phyloP scores from a whole-genome alignment of 208 protist species.

The Wallacemonas sp. region DNA sequence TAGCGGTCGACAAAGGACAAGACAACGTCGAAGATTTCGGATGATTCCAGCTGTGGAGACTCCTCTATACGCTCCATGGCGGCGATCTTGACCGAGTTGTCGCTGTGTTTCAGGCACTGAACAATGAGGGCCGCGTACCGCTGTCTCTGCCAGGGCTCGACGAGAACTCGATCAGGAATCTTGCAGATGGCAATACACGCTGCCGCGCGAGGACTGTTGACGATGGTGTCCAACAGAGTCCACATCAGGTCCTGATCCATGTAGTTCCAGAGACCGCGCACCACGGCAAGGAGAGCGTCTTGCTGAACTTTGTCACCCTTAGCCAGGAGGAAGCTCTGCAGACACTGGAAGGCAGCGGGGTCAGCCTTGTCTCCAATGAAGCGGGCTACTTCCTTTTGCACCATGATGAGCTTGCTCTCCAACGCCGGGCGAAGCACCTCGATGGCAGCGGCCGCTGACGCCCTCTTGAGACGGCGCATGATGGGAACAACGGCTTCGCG shows the following conservation, averaged over 20 bases:
- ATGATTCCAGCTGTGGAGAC: background rate
- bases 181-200: constrained; percentile 19
- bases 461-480: background rate
- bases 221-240: background rate
- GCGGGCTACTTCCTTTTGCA: constrained; percentile 21
- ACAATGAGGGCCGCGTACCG: constrained; percentile 16
- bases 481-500: background rate
- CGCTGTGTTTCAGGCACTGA: background rate
- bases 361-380: constrained; percentile 19
- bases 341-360: constrained; percentile 14
- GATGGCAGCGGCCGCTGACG: background rate
- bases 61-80: background rate
- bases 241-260: constrained; percentile 19
- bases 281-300: constrained; percentile 19
- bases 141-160: constrained; percentile 11
- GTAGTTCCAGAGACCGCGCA: constrained; percentile 15
- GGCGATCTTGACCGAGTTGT: constrained; percentile 2
- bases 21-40: background rate
- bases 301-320: constrained; percentile 13
- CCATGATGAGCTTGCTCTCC: constrained; percentile 9
- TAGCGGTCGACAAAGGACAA: background rate
- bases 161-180: background rate
- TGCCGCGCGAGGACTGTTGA: constrained; percentile 4
- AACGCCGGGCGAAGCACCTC: constrained; percentile 1
- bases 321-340: constrained; percentile 9